These are phyloP conservation scores for Penicillium fimorum DNA, from an alignment of 495 filamentous ascomycete genomes.

Conservation along the genomic window DNA sequence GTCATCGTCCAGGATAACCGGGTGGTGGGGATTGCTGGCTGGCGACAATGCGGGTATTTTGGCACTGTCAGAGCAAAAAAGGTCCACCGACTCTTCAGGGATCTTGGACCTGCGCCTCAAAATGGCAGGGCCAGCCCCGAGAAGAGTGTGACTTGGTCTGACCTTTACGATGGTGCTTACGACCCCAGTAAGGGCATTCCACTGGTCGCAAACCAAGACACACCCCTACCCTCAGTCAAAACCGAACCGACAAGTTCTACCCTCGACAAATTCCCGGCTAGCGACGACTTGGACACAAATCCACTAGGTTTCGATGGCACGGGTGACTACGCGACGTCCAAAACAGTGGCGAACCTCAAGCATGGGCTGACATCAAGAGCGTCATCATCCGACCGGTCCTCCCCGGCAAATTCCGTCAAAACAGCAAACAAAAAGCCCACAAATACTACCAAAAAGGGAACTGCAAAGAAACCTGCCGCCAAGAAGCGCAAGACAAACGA, in stretches of 20 bases:
- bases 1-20: conserved; percentile 39
- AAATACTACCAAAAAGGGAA: conserved; percentile 52
- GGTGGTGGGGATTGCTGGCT: conserved; percentile 41
- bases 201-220: conserved; percentile 19
- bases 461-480: conserved; percentile 52
- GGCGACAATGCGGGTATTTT: conserved; percentile 46
- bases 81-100: conserved; percentile 35
- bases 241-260: conserved; percentile 33
- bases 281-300: conserved; percentile 29
- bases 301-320: conserved; percentile 32
- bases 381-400: conserved; percentile 32
- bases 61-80: conserved; percentile 35
- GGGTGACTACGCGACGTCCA: conserved; percentile 41
- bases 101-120: conserved; percentile 19
- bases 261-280: conserved; percentile 34
- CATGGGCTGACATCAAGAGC: conserved; percentile 24
- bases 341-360: conserved; percentile 42
- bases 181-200: conserved; percentile 10
- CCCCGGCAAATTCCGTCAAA: conserved; percentile 36
- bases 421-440: conserved; percentile 39
- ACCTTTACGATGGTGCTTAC: conserved; percentile 35
- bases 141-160: conserved; percentile 28
- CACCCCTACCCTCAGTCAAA: conserved; percentile 33
- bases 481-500: conserved; percentile 59
- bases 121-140: conserved; percentile 11